These are phyloP conservation scores for Tuber calosporum DNA, from an alignment of 495 filamentous ascomycete genomes.

Conservation along the genomic window DNA sequence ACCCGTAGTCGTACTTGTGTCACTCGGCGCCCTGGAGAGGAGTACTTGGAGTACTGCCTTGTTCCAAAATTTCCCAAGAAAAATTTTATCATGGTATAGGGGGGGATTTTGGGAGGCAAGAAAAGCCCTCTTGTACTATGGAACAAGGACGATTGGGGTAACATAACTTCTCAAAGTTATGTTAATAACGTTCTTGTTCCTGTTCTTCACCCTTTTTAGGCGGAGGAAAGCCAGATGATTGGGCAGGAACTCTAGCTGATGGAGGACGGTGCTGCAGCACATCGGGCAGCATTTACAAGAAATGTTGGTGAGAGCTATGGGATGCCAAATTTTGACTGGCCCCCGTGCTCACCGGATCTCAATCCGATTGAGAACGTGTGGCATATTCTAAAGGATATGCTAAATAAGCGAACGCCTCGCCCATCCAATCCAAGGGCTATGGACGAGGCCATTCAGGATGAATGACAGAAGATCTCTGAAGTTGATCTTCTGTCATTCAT, in stretches of 20 bases:
- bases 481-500: slow-evolving; percentile 11
- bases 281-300: neutral
- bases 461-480: slow-evolving; percentile 11
- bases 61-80: slow-evolving; percentile 15
- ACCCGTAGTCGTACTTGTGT: neutral
- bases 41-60: too few relatives aligned
- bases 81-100: slow-evolving; percentile 9
- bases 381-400: slow-evolving; percentile 16
- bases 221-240: neutral
- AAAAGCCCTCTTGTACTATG: slow-evolving; percentile 3
- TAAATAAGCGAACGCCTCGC: slow-evolving; percentile 13
- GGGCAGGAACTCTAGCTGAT: slow-evolving; percentile 6
- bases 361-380: slow-evolving; percentile 27
- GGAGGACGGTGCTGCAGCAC: slow-evolving; percentile 6
- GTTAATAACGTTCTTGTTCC: neutral
- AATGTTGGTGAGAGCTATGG: slow-evolving; percentile 5
- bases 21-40: neutral
- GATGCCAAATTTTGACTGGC: slow-evolving; percentile 19
- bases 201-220: slow-evolving; percentile 4
- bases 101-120: slow-evolving; percentile 2
- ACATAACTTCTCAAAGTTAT: slow-evolving; percentile 10
- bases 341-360: slow-evolving; percentile 17
- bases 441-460: slow-evolving; percentile 7
- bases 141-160: slow-evolving; percentile 12
- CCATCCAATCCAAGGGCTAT: slow-evolving; percentile 8